Evolutionary conservation across 139 green algal species (phyloP).

Genomic region (Chlorella vulgaris): DNA sequence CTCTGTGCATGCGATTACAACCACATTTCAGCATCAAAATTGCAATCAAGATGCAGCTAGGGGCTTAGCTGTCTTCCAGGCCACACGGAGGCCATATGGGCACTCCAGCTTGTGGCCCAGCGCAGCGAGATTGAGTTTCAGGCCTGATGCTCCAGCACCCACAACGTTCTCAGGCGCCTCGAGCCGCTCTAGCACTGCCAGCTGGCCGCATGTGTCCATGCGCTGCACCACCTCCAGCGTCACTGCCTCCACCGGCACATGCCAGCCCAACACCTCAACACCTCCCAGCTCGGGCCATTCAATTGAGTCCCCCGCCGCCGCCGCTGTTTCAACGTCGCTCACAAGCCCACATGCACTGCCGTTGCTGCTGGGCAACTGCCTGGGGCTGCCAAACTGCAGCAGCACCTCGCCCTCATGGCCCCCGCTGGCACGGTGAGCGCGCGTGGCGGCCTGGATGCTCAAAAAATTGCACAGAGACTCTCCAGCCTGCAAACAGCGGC

Average conservation of each 20-base stretch:
- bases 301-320: background rate
- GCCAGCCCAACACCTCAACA: conserved; percentile 25
- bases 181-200: background rate
- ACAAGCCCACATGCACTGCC: background rate
- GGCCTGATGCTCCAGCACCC: background rate
- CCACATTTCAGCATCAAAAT: too few relatives aligned
- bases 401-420: background rate
- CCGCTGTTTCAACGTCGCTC: background rate
- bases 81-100: background rate
- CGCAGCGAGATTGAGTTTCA: conserved; percentile 6
- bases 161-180: background rate
- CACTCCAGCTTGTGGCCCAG: conserved; percentile 19
- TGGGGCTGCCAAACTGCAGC: conserved; percentile 22
- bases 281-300: conserved; percentile 19
- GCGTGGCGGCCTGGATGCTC: background rate
- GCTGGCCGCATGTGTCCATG: background rate
- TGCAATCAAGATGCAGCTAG: background rate
- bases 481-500: conserved; percentile 3
- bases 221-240: background rate
- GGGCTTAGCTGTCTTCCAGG: background rate
- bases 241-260: background rate
- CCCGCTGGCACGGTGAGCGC: background rate
- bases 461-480: conserved; percentile 21
- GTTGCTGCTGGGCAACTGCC: background rate
- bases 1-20: too few relatives aligned